These are phyloP conservation scores for Escovopsis weberi DNA, from an alignment of 2,329 filamentous ascomycete species.

Conservation along the genomic window DNA sequence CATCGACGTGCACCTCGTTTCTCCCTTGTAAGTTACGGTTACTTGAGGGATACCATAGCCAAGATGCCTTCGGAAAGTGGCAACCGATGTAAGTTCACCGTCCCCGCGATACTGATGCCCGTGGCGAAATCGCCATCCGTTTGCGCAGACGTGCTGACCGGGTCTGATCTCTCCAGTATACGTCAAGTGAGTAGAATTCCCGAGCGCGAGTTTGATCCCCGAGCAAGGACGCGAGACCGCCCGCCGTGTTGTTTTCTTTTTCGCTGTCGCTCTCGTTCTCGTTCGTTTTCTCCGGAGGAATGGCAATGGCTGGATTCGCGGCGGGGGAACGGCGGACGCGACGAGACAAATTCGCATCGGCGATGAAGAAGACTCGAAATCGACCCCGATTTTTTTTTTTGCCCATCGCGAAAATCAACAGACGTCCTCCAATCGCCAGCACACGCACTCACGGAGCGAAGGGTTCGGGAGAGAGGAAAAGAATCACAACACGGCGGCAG, in stretches of 20 bases:
- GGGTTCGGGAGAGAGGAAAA: too few species aligned
- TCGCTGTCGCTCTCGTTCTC: too few species aligned
- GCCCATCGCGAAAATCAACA: too few species aligned
- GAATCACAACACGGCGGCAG: too few species aligned
- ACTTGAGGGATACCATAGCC: slow-evolving; percentile 37
- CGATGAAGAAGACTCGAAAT: too few species aligned
- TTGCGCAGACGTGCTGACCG: slow-evolving; percentile 21
- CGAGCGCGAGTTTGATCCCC: slow-evolving; percentile 1
- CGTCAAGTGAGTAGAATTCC: slow-evolving; percentile 58
- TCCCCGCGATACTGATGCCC: not conserved
- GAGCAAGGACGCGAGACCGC: too few species aligned
- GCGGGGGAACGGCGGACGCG: not conserved
- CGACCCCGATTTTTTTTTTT: too few species aligned
- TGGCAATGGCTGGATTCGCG: not conserved
- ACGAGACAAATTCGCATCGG: not conserved
- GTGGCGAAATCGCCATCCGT: not conserved
- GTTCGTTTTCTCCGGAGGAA: not conserved
- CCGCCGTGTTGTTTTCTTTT: too few species aligned
- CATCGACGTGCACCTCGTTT: slow-evolving; percentile 28
- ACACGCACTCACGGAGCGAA: too few species aligned
- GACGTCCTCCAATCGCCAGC: too few species aligned
- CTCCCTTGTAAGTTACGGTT: slow-evolving; percentile 28
- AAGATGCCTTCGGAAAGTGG: slow-evolving; percentile 81
- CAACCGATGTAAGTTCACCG: slow-evolving; percentile 63
- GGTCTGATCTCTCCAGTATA: slow-evolving; percentile 44